Percentiles rank a stretch among this genome's conserved stretches.
These are phyloP conservation scores for Cyberlindnera maclurae DNA, from an alignment of 805 yeast genomes.

Conservation along the genomic window DNA sequence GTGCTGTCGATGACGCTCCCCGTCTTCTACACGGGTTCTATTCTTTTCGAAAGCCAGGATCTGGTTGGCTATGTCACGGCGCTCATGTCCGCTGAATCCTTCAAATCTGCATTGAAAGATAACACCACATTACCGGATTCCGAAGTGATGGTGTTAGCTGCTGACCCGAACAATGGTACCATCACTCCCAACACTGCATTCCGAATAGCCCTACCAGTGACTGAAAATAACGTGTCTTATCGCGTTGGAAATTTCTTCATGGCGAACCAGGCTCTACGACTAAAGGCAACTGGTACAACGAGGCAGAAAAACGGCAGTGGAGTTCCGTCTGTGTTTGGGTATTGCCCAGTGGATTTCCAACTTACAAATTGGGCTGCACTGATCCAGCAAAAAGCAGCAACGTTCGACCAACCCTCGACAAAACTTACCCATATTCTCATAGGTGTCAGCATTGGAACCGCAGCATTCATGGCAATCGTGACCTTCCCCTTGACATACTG, in stretches of 20 bases:
- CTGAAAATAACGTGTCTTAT: constrained; percentile 13
- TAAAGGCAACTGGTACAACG: constrained; percentile 35
- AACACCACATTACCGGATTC: constrained; percentile 9
- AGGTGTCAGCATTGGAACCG: constrained; percentile 75
- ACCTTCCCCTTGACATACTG: constrained; percentile 80
- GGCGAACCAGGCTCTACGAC: constrained; percentile 28
- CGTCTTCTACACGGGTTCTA: constrained; percentile 65
- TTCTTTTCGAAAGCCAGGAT: constrained; percentile 38
- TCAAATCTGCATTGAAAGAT: constrained; percentile 26
- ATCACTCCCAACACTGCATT: constrained; percentile 27
- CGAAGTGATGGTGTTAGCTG: constrained; percentile 14
- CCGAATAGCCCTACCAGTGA: constrained; percentile 31
- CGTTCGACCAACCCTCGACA: constrained; percentile 56
- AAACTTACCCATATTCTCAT: constrained; percentile 60
- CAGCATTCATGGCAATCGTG: constrained; percentile 63
- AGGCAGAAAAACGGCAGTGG: constrained; percentile 31
- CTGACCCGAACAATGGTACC: constrained; percentile 18
- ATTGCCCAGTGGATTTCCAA: constrained; percentile 35
- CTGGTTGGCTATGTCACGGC: constrained; percentile 69
- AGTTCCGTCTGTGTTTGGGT: constrained; percentile 49
- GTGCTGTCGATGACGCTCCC: constrained; percentile 76
- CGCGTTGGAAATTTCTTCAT: constrained; percentile 27
- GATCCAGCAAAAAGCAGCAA: constrained; percentile 54
- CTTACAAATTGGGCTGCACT: constrained; percentile 64
- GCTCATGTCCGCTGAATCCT: constrained; percentile 38